Evolutionary conservation across 225 moss, liverwort and hornwort species (phyloP).

Genomic region (Lunularia cruciata): DNA sequence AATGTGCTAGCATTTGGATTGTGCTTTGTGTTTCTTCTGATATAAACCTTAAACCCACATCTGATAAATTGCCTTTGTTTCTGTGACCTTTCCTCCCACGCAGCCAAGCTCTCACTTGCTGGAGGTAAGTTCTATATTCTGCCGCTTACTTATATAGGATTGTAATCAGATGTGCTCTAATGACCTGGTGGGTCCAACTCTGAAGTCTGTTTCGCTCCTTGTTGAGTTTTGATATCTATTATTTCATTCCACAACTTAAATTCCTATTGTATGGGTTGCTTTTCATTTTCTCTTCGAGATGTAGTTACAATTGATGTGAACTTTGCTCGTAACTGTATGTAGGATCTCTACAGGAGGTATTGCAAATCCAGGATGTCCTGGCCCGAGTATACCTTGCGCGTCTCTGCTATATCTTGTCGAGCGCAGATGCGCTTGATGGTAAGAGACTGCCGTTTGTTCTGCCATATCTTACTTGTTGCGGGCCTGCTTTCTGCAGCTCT

Average conservation of each 20-base stretch:
- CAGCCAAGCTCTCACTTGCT: slow-evolving; percentile 93
- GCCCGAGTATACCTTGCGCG: slow-evolving; percentile 96
- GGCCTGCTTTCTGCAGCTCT: neutral
- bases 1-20: neutral
- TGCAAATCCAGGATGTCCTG: slow-evolving; percentile 95
- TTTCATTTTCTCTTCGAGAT: neutral
- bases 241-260: too few species aligned
- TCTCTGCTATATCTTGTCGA: slow-evolving; percentile 88
- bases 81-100: slow-evolving; percentile 31
- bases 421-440: slow-evolving; percentile 94
- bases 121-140: slow-evolving; percentile 57
- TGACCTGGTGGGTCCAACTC: too few species aligned
- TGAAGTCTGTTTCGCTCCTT: too few species aligned
- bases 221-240: too few species aligned
- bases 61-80: slow-evolving; percentile 6
- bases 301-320: too few species aligned
- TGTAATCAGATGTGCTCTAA: too few species aligned
- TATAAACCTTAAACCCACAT: neutral
- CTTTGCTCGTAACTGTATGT: slow-evolving; percentile 24
- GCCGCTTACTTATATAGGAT: neutral
- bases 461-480: neutral
- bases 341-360: slow-evolving; percentile 97
- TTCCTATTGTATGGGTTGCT: too few species aligned
- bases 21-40: neutral
- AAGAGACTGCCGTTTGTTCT: slow-evolving; percentile 8